Evolutionary conservation across 768 basidiomycete species (phyloP).

Genomic region (Rhodotorula taiwanensis): DNA sequence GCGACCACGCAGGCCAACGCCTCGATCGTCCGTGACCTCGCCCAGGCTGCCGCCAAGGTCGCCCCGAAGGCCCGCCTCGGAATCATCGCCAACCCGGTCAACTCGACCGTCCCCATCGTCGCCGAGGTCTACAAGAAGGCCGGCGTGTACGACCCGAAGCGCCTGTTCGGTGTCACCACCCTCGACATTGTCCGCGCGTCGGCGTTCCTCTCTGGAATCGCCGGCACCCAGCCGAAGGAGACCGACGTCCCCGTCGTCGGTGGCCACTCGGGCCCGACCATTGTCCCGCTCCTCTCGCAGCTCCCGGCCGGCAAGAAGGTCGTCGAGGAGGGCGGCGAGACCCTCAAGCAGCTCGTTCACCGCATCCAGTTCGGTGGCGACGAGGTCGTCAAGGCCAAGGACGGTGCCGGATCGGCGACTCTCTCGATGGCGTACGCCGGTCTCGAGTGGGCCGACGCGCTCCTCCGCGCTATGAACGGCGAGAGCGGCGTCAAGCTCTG

Average conservation of each 20-base stretch:
- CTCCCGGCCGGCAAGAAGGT: conserved; percentile 61
- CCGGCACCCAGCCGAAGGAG: conserved; percentile 59
- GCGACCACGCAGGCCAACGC: conserved; percentile 69
- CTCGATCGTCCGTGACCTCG: conserved; percentile 93
- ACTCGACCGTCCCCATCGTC: conserved; percentile 87
- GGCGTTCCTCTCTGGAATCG: conserved; percentile 72
- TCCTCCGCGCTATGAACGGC: conserved; percentile 55
- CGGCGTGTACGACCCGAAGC: conserved; percentile 81
- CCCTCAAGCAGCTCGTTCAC: conserved; percentile 69
- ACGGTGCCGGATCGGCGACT: conserved; percentile 68
- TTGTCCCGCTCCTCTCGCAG: conserved; percentile 92
- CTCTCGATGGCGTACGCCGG: conserved; percentile 71
- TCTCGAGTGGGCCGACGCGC: conserved; percentile 61
- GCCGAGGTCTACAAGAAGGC: conserved; percentile 83
- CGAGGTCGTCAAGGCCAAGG: conserved; percentile 97
- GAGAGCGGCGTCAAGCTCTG: conserved; percentile 54
- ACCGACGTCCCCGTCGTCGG: conserved; percentile 78
- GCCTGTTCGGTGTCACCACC: conserved; percentile 92
- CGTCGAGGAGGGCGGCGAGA: conserved; percentile 55
- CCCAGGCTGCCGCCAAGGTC: conserved; percentile 73
- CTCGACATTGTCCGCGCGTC: conserved; percentile 95
- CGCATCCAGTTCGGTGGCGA: conserved; percentile 97
- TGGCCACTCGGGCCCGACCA: conserved; percentile 95
- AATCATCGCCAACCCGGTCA: conserved; percentile 97
- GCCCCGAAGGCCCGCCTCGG: conserved; percentile 86